phyloP scores from a whole-genome alignment of 208 protist genomes.

The Entamoeba invadens region DNA sequence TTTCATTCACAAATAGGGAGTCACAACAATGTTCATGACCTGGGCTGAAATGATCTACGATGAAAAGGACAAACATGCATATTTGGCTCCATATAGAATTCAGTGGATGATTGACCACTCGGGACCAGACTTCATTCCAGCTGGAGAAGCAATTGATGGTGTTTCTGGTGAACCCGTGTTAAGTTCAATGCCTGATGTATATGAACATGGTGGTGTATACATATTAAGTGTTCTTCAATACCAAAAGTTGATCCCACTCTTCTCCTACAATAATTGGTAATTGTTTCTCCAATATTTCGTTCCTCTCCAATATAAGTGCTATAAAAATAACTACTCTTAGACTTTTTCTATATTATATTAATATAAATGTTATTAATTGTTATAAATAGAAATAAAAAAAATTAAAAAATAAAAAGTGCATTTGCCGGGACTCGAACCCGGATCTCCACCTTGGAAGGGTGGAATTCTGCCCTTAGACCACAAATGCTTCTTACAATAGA shows the following conservation, averaged over 20 bases:
- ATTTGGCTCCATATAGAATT: not conserved
- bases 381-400: too few species aligned
- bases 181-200: conserved; percentile 14
- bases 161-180: conserved; percentile 2
- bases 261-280: not conserved
- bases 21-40: conserved; percentile 9
- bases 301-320: too few species aligned
- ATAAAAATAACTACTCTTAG: too few species aligned
- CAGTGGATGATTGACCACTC: conserved; percentile 11
- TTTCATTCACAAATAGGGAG: too few species aligned
- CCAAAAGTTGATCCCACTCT: not conserved
- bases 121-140: not conserved
- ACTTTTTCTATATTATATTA: too few species aligned
- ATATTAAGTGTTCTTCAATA: not conserved
- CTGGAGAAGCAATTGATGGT: conserved; percentile 17
- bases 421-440: too few species aligned
- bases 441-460: too few species aligned
- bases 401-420: too few species aligned
- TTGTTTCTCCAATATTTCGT: too few species aligned
- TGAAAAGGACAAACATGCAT: not conserved
- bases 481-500: too few species aligned
- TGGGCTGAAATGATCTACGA: not conserved
- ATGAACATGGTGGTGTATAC: conserved; percentile 7
- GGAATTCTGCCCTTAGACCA: too few species aligned
- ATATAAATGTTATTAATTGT: too few species aligned